Evolutionary conservation across 176 grass and related monocot genomes (phyloP).

Genomic region (Luzula sylvatica): DNA sequence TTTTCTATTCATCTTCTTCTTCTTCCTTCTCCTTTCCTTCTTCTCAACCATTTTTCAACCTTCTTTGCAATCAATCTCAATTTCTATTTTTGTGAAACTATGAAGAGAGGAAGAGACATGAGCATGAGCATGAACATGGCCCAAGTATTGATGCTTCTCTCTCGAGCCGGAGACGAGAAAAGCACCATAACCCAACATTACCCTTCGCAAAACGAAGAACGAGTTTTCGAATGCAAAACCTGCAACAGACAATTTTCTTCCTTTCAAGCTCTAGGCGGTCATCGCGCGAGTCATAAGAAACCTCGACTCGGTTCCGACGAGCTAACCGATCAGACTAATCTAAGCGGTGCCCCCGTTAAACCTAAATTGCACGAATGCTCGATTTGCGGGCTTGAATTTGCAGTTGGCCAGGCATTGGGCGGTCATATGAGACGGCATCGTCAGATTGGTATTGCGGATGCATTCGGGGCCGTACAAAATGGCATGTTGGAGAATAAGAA

Average conservation of each 20-base stretch:
- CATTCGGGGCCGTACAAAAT: constrained; percentile 7
- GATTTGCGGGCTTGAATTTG: constrained; percentile 87
- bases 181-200: not conserved
- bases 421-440: constrained; percentile 96
- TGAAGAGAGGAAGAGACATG: constrained; percentile 49
- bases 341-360: constrained; percentile 24
- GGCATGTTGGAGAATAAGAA: constrained; percentile 8
- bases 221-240: constrained; percentile 92
- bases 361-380: constrained; percentile 83
- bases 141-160: constrained; percentile 60
- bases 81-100: constrained; percentile 7
- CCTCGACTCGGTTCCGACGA: constrained; percentile 30
- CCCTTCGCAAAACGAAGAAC: constrained; percentile 4
- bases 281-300: constrained; percentile 93
- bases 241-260: constrained; percentile 78
- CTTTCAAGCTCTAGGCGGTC: constrained; percentile 95
- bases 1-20: not conserved
- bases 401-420: constrained; percentile 84
- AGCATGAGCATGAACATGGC: constrained; percentile 38
- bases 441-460: constrained; percentile 1
- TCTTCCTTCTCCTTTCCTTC: not conserved
- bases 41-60: not conserved
- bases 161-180: constrained; percentile 4
- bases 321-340: not conserved
- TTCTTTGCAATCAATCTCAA: not conserved